These are phyloP conservation scores for Blastocystis sp. DNA, from an alignment of 352 stramenopile species.

Conservation along the genomic window DNA sequence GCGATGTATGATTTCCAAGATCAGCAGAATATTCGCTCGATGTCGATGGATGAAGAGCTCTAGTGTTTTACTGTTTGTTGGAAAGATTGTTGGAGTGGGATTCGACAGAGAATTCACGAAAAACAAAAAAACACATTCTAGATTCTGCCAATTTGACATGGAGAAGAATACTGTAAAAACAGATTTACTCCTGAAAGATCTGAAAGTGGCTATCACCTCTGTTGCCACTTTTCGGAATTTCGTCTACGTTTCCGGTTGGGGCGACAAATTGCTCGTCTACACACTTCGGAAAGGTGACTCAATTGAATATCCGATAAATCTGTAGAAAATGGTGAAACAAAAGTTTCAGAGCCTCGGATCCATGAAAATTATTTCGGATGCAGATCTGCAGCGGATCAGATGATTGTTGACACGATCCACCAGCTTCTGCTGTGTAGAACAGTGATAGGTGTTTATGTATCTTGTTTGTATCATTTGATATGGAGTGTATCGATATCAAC, in stretches of 20 bases:
- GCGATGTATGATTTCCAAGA: constrained; percentile 46
- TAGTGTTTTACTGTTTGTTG: neutral
- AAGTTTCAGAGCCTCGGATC: neutral
- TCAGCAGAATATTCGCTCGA: constrained; percentile 24
- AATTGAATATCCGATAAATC: neutral
- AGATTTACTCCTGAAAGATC: neutral
- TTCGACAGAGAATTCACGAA: neutral
- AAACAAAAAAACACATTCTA: neutral
- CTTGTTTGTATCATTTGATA: neutral
- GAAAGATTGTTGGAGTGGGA: neutral
- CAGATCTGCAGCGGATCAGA: neutral
- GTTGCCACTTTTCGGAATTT: constrained; percentile 1
- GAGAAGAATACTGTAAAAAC: constrained; percentile 50
- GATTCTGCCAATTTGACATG: constrained; percentile 2
- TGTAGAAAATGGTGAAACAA: constrained; percentile 1
- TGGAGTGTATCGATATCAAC: constrained; percentile 32
- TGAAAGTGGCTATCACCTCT: neutral
- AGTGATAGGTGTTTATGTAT: constrained; percentile 4
- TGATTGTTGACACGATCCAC: constrained; percentile 20
- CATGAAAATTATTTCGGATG: constrained; percentile 1
- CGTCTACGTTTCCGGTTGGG: neutral
- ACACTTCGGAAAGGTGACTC: neutral
- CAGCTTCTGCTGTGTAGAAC: constrained; percentile 33
- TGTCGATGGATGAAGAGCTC: constrained; percentile 21
- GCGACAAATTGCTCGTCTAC: constrained; percentile 2